Conservation (phyloP, 1,139 yeast genomes). For the Suhomyces kunorum region DNA sequence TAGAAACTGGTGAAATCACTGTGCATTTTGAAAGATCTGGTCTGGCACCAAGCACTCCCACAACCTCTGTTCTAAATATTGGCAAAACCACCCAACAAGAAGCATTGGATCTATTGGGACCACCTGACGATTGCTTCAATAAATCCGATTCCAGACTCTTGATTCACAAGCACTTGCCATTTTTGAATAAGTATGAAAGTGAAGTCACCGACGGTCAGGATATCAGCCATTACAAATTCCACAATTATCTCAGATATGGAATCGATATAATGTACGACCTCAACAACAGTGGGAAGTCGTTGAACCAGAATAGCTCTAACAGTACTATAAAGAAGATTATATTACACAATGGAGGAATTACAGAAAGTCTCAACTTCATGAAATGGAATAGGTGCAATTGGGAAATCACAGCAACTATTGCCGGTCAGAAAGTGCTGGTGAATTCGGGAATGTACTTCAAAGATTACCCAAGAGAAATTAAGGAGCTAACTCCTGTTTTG, state of each 20-base stretch:
- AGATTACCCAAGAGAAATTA: constrained; percentile 31
- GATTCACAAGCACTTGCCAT: constrained; percentile 33
- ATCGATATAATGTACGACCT: constrained; percentile 54
- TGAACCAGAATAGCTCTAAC: constrained; percentile 17
- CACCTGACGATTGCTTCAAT: constrained; percentile 55
- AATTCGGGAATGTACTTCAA: constrained; percentile 36
- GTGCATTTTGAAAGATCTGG: constrained; percentile 1
- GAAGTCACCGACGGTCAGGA: constrained; percentile 4
- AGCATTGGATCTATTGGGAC: constrained; percentile 49
- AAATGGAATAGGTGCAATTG: constrained; percentile 52
- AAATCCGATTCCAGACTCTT: constrained; percentile 48
- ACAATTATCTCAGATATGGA: constrained; percentile 57
- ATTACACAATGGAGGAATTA: constrained; percentile 52
- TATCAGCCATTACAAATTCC: constrained; percentile 42
- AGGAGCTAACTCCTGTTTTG: constrained; percentile 40
- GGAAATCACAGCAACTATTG: constrained; percentile 22
- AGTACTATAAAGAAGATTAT: constrained; percentile 45
- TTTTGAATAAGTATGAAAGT: constrained; percentile 5
- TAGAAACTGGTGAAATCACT: constrained; percentile 1
- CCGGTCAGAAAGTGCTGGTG: constrained; percentile 18
- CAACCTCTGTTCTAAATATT: constrained; percentile 18
- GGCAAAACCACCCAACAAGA: constrained; percentile 54
- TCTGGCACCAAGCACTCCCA: neutral
- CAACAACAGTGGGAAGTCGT: constrained; percentile 22
- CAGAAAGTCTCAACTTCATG: constrained; percentile 50